These are phyloP conservation scores for Suhomyces guaymorum DNA, from an alignment of 1,139 yeast species.

Conservation along the genomic window DNA sequence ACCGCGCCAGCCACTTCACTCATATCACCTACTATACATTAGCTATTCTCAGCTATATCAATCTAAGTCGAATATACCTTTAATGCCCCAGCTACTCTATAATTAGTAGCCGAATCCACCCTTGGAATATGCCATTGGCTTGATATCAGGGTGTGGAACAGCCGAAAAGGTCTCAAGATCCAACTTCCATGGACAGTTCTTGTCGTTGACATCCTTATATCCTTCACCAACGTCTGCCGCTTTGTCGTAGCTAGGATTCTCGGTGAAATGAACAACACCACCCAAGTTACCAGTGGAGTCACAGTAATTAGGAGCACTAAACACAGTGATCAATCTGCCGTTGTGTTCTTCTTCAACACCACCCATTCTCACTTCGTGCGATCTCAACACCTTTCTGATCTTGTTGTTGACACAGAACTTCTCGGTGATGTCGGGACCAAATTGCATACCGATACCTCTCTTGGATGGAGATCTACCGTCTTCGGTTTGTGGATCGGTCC, in stretches of 20 bases:
- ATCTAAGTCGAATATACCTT: neutral
- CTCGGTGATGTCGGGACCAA: slow-evolving; percentile 93
- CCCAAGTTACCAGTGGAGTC: slow-evolving; percentile 90
- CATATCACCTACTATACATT: too few species aligned
- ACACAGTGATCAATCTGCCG: slow-evolving; percentile 84
- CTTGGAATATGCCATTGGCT: slow-evolving; percentile 95
- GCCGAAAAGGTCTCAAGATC: slow-evolving; percentile 66
- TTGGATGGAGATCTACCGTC: slow-evolving; percentile 85
- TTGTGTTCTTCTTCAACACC: slow-evolving; percentile 90
- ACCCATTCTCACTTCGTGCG: slow-evolving; percentile 92
- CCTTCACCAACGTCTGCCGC: slow-evolving; percentile 48
- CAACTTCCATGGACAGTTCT: slow-evolving; percentile 51
- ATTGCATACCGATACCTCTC: slow-evolving; percentile 94
- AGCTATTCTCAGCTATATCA: too few species aligned
- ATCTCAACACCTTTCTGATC: slow-evolving; percentile 78
- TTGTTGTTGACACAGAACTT: slow-evolving; percentile 71
- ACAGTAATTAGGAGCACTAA: slow-evolving; percentile 97
- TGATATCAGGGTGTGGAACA: slow-evolving; percentile 85
- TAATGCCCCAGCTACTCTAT: too few species aligned
- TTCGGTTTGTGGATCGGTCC: slow-evolving; percentile 93
- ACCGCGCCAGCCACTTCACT: too few species aligned
- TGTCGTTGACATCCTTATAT: slow-evolving; percentile 49
- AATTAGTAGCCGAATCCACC: slow-evolving; percentile 51
- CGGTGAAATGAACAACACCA: slow-evolving; percentile 71
- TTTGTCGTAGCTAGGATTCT: slow-evolving; percentile 34